A percentile compares a stretch with the other conserved stretches of the same genome.
phyloP scores from a whole-genome alignment of 2,329 filamentous ascomycete genomes.

The Exophiala aquamarina region DNA sequence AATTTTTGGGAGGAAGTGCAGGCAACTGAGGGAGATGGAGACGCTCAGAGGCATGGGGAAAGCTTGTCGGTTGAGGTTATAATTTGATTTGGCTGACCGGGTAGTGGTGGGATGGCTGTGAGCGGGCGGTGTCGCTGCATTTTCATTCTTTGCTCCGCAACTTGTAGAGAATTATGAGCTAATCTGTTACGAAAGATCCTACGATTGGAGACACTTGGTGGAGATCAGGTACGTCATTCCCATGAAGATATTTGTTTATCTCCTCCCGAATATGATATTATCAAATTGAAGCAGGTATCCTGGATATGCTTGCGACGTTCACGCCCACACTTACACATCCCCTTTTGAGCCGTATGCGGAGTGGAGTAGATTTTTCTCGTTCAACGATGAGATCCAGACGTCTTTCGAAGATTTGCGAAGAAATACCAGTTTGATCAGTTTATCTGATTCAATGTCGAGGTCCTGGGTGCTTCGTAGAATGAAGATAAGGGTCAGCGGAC shows the following conservation, averaged over 20 bases:
- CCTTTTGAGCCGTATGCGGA: constrained; percentile 45
- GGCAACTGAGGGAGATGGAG: too few species aligned
- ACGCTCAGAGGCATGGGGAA: too few species aligned
- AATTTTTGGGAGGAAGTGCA: too few species aligned
- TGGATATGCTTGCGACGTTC: constrained; percentile 38
- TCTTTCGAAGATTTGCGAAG: constrained; percentile 17
- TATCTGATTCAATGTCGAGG: constrained; percentile 6
- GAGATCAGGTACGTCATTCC: too few species aligned
- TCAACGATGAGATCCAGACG: constrained; percentile 16
- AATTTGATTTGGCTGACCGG: too few species aligned
- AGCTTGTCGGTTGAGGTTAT: too few species aligned
- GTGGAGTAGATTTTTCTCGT: constrained; percentile 25
- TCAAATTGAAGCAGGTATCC: constrained; percentile 20
- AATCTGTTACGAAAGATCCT: constrained; percentile 21
- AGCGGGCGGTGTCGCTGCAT: too few species aligned
- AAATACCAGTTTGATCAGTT: constrained; percentile 38
- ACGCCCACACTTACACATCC: constrained; percentile 50
- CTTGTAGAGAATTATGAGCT: constrained; percentile 24
- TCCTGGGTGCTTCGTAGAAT: constrained; percentile 12
- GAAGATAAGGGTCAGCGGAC: constrained; percentile 9
- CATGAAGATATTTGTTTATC: too few species aligned
- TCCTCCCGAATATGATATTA: too few species aligned
- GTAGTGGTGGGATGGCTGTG: too few species aligned
- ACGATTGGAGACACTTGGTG: constrained; percentile 18
- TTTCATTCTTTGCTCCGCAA: too few species aligned